Base-by-base conservation (phyloP, 2,329 filamentous ascomycete genomes). In the Neopestalotiopsis sp. region DNA sequence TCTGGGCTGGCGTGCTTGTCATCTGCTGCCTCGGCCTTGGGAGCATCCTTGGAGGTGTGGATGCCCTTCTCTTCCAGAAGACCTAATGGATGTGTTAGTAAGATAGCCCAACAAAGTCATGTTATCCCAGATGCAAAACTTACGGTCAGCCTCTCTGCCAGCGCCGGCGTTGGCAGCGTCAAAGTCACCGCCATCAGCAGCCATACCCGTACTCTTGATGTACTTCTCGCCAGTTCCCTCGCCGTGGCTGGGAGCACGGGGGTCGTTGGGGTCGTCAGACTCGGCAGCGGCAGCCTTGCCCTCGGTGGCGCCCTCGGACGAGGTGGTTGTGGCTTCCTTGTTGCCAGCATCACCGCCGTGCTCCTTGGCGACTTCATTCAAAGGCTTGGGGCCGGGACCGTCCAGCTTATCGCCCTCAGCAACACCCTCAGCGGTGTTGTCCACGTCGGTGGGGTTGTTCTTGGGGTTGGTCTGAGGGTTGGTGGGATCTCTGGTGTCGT, bases 131-230 rank as follows among this genome's bases (percentile, higher is more conserved):
- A 63, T 32, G 7, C 42, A 58, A 1, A 28, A 83, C 85, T 80
- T 79, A 91, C 91, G 86, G 72, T 91, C 89, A 70, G 91, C 91
- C 78, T 93, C 91, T 45, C 79, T 81, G 3, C 89, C 90, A 12
- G 91, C 91, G 12, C 91, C 91, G 0, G 90, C 86, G 69, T 86
- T 86, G 7, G 85, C 81, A 4, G 88, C 89, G 73, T 92, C 91
- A 75, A 92, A 92, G 73, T 92, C 84, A 5, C 91, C 90, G 0
- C 91, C 90, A 52, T 93, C 90, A 17, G 89, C 88, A 42, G 82
- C 79, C 34, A 92, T 77, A 0, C 90, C 91, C 0, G 83, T 85
- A 28, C 84, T 85, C 78, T 85, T 88, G 71, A 91, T 83, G 69
- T 86, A 87, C 73, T 87, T 75, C 76, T 89, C 86, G 6, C 88